These are phyloP conservation scores for Lathyrus tuberosus DNA, from an alignment of 306 rosid genomes.

Conservation along the genomic window DNA sequence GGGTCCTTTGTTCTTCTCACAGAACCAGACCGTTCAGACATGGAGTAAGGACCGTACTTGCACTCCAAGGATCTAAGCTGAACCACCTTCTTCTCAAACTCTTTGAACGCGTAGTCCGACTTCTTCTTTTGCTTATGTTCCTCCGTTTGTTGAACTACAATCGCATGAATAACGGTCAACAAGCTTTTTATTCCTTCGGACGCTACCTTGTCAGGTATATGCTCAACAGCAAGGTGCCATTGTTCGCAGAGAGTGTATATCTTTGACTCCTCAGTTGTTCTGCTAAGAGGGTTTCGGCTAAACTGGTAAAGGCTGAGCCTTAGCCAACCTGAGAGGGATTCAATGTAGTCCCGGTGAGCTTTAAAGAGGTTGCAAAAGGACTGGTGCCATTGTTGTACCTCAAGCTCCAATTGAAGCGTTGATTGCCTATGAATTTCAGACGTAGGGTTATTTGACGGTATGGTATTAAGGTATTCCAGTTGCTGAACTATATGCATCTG, in stretches of 20 bases:
- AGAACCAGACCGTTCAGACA: slow-evolving; percentile 47
- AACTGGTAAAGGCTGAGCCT: slow-evolving; percentile 90
- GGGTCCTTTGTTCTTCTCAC: slow-evolving; percentile 56
- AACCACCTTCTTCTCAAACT: slow-evolving; percentile 76
- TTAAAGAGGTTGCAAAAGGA: slow-evolving; percentile 85
- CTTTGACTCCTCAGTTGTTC: slow-evolving; percentile 67
- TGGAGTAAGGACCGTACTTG: slow-evolving; percentile 71
- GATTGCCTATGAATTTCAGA: slow-evolving; percentile 88
- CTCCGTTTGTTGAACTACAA: slow-evolving; percentile 84
- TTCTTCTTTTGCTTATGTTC: slow-evolving; percentile 81
- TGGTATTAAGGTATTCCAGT: slow-evolving; percentile 75
- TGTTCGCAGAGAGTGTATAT: slow-evolving; percentile 86
- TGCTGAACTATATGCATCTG: slow-evolving; percentile 96
- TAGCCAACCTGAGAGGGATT: slow-evolving; percentile 89
- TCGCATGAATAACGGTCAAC: slow-evolving; percentile 79
- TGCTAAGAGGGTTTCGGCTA: slow-evolving; percentile 55
- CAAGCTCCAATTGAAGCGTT: slow-evolving; percentile 89
- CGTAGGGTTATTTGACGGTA: slow-evolving; percentile 80
- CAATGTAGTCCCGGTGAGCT: slow-evolving; percentile 80
- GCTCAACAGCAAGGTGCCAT: slow-evolving; percentile 79
- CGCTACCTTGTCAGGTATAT: slow-evolving; percentile 86
- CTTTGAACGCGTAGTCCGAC: slow-evolving; percentile 72
- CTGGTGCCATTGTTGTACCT: slow-evolving; percentile 90
- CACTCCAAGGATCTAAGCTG: slow-evolving; percentile 73
- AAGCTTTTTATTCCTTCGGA: slow-evolving; percentile 93